Percentiles rank a stretch among this genome's conserved stretches.
phyloP scores from a whole-genome alignment of 2,329 filamentous ascomycete genomes.

The Talaromyces sp. region DNA sequence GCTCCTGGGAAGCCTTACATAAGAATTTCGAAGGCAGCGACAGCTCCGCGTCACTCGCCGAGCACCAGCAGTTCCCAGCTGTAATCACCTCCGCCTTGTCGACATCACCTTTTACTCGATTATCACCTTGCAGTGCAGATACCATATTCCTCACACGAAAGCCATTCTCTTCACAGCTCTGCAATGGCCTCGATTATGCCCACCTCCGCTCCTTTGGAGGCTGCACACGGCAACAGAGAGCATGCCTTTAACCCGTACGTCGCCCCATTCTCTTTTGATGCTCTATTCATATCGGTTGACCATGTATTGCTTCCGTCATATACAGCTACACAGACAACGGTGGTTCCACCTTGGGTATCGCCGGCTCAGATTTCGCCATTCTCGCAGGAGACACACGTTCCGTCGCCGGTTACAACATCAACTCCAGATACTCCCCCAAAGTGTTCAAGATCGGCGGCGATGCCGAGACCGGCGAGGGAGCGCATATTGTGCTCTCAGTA shows the following conservation, averaged over 20 bases:
- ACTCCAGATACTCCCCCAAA: conserved; percentile 91
- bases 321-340: conserved; percentile 87
- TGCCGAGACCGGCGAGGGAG: conserved; percentile 75
- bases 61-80: conserved; percentile 15
- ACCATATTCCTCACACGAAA: not conserved
- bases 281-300: not conserved
- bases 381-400: conserved; percentile 95
- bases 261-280: not conserved
- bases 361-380: conserved; percentile 89
- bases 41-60: conserved; percentile 26
- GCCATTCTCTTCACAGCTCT: not conserved
- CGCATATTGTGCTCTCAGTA: conserved; percentile 83
- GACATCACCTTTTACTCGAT: conserved; percentile 6
- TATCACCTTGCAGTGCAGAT: not conserved
- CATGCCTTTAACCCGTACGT: conserved; percentile 90
- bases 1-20: conserved; percentile 2
- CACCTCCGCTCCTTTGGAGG: conserved; percentile 44
- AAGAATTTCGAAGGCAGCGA: conserved; percentile 26
- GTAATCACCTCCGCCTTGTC: conserved; percentile 5
- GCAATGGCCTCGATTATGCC: conserved; percentile 52
- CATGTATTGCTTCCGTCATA: not conserved
- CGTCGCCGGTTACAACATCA: conserved; percentile 97
- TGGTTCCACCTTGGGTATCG: conserved; percentile 91
- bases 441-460: conserved; percentile 96
- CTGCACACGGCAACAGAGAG: conserved; percentile 51